Base-by-base conservation (phyloP, 2,329 filamentous ascomycete species). In the Trichoderma atrobrunneum region DNA sequence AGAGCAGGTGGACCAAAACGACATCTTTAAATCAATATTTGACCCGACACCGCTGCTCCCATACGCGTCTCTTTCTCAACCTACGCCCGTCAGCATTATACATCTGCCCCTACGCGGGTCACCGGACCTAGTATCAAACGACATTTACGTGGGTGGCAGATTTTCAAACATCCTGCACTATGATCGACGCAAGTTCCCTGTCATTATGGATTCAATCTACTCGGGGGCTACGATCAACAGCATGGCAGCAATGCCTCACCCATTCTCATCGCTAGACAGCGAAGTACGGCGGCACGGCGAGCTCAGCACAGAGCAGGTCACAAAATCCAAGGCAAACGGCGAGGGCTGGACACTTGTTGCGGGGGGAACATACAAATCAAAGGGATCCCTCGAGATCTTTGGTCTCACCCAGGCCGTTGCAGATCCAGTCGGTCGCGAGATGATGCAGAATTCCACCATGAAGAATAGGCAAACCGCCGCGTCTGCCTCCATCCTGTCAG, bases 111-210 rank as follows among this genome's bases (percentile, higher is more conserved):
- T 84, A 10, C 83, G 88, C 1, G 87, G 86, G 0, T 81, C 84
- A 10, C 80, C 80, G 11, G 82, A 84, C 63, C 85, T 88, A 74
- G 85, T 90, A 21, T 92, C 93, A 64, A 88, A 92, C 72, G 92
- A 96, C 34, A 96, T 98, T 54, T 95, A 95, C 83, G 90, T 98
- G 43, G 93, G 92, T 5, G 95, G 95, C 0, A 89, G 95, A 18
- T 98, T 98, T 79, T 92, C 94, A 5, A 95, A 90, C 77, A 93
- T 98, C 71, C 84, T 98, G 4, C 92, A 94, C 78, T 98, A 97
- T 81, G 94, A 98, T 78, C 89, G 94, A 4, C 91, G 95, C 59
- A 93, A 89, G 80, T 97, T 98, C 77, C 93, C 94, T 0, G 88
- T 88, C 18, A 87, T 97, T 8, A 88, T 90, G 73, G 91, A 90